phyloP scores from a whole-genome alignment of 352 stramenopile genomes.

The Pythium chondricola region DNA sequence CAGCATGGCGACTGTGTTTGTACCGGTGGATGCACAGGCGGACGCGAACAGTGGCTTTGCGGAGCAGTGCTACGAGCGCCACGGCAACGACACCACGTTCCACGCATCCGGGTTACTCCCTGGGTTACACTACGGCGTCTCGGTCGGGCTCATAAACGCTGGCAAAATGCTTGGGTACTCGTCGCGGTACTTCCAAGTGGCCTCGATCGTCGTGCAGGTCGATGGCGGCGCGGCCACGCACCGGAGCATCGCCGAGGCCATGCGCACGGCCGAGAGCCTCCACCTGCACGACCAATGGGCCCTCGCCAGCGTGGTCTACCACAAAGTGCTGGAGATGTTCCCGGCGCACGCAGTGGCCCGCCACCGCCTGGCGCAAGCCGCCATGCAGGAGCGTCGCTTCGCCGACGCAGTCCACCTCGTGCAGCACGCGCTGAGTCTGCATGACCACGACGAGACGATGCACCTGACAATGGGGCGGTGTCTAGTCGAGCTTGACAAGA shows the following conservation, averaged over 20 bases:
- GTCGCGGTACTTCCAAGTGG: conserved; percentile 57
- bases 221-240: conserved; percentile 11
- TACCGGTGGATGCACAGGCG: conserved; percentile 33
- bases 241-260: conserved; percentile 37
- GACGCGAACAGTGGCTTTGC: conserved; percentile 25
- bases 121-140: conserved; percentile 46
- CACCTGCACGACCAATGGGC: conserved; percentile 27
- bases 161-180: conserved; percentile 54
- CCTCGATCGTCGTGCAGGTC: conserved; percentile 25
- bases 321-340: conserved; percentile 41
- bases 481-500: conserved; percentile 29
- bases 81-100: conserved; percentile 48
- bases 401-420: conserved; percentile 29
- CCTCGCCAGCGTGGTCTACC: conserved; percentile 38
- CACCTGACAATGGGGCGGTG: conserved; percentile 53
- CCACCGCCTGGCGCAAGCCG: conserved; percentile 41
- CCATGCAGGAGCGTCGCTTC: conserved; percentile 35
- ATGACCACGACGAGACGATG: conserved; percentile 39
- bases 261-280: conserved; percentile 32
- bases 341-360: conserved; percentile 37
- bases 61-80: conserved; percentile 57
- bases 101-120: conserved; percentile 46
- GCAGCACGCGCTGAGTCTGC: conserved; percentile 30
- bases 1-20: conserved; percentile 38
- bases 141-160: conserved; percentile 38